These are phyloP conservation scores for Chaetothyriales sp. DNA, from an alignment of 2,329 filamentous ascomycete species.

Conservation along the genomic window DNA sequence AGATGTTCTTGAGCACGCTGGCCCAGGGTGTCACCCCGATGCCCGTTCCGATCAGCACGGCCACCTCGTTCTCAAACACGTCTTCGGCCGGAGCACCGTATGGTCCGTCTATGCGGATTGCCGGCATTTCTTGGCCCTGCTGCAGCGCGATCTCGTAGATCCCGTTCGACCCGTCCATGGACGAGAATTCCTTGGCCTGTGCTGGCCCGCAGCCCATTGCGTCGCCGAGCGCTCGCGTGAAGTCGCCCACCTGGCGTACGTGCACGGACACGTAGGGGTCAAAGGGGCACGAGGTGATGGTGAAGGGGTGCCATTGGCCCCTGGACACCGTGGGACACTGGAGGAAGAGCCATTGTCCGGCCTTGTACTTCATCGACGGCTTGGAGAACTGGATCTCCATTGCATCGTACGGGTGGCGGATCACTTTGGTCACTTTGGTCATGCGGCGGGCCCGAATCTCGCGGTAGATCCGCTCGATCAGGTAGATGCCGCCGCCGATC, in stretches of 20 bases:
- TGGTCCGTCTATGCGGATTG: slow-evolving; percentile 78
- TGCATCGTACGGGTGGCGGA: slow-evolving; percentile 89
- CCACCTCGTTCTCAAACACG: slow-evolving; percentile 82
- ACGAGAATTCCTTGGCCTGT: slow-evolving; percentile 79
- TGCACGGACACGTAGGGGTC: slow-evolving; percentile 91
- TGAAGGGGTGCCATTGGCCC: slow-evolving; percentile 97
- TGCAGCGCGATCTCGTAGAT: slow-evolving; percentile 97
- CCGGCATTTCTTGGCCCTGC: slow-evolving; percentile 84
- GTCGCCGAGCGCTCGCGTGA: slow-evolving; percentile 83
- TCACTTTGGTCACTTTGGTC: slow-evolving; percentile 83
- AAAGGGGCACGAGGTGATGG: slow-evolving; percentile 93
- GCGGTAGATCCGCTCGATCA: slow-evolving; percentile 76
- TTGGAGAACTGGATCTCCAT: slow-evolving; percentile 97
- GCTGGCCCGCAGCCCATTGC: slow-evolving; percentile 80
- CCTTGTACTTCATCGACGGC: slow-evolving; percentile 94
- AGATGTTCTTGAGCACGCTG: slow-evolving; percentile 90
- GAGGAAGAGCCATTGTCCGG: slow-evolving; percentile 94
- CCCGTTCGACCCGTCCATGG: slow-evolving; percentile 79
- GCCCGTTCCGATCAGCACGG: slow-evolving; percentile 64
- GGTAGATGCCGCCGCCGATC: slow-evolving; percentile 67
- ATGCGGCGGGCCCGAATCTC: slow-evolving; percentile 71
- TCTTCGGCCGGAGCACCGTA: slow-evolving; percentile 96
- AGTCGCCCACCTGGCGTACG: slow-evolving; percentile 91
- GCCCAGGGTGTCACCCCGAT: slow-evolving; percentile 80
- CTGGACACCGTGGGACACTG: slow-evolving; percentile 78